A percentile compares a stretch with the other conserved stretches of the same genome.
Evolutionary conservation across 2,329 filamentous ascomycete genomes (phyloP).

Genomic region (Lasiodiplodia sp.): DNA sequence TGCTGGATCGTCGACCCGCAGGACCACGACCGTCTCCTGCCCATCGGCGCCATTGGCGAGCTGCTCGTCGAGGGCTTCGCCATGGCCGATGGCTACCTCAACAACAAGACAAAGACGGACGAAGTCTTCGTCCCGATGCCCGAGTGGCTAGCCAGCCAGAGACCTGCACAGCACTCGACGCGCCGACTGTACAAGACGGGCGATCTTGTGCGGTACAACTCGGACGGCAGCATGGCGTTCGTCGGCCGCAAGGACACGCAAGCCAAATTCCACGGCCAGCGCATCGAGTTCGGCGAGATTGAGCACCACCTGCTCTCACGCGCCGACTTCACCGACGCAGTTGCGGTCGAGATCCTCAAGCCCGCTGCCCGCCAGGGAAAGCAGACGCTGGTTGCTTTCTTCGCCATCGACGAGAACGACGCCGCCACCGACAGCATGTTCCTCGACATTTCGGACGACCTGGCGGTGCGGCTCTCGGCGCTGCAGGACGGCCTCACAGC

Average conservation of each 20-base stretch:
- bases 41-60: conserved; percentile 45
- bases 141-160: conserved; percentile 24
- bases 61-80: conserved; percentile 45
- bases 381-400: conserved; percentile 51
- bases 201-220: conserved; percentile 39
- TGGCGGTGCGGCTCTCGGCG: conserved; percentile 1
- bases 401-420: conserved; percentile 45
- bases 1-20: conserved; percentile 40
- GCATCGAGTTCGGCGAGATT: conserved; percentile 21
- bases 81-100: conserved; percentile 44
- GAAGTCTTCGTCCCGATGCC: conserved; percentile 40
- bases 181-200: conserved; percentile 31
- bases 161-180: conserved; percentile 50
- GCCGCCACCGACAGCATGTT: conserved; percentile 33
- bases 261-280: conserved; percentile 5
- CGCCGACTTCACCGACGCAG: conserved; percentile 10
- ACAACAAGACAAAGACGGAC: conserved; percentile 41
- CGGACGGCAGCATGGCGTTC: conserved; percentile 44
- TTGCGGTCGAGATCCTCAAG: conserved; percentile 45
- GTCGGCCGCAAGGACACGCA: conserved; percentile 43
- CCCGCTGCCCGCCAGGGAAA: conserved; percentile 9
- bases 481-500: conserved; percentile 24
- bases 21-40: conserved; percentile 40
- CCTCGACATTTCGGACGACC: conserved; percentile 3
- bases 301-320: conserved; percentile 8